Evolutionary conservation across 306 rosid species (phyloP), one percentile per base, ranked within the genome.

Genomic region (Citrullus amarus): DNA sequence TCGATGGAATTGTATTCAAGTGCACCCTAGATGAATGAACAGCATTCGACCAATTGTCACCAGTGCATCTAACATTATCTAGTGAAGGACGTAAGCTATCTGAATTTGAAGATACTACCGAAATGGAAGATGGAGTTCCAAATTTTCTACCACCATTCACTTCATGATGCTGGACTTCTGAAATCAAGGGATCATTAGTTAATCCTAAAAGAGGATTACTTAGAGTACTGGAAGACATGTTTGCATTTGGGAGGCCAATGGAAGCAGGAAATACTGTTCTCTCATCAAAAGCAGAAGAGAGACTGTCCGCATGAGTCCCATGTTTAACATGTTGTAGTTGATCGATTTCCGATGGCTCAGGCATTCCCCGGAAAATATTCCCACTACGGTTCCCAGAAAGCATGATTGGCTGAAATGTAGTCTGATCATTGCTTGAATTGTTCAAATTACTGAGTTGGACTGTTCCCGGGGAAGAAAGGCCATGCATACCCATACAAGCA

Each of bases 381-480:
- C 85, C 85, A 72, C 83, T 84, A 81, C 79, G 89, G 80, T 86
- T 86, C 81, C 87, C 91, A 48, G 82, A 86, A 80, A 81, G 74
- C 13, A 87, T 83, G 66, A 83, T 73, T 5, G 90, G 58, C 82
- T 79, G 92, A 75, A 84, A 84, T 70, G 84, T 86, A 13, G 83
- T 72, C 76, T 84, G 93, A 78, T 90, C 91, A 59, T 79, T 85
- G 86, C 78, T 87, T 48, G 82, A 30, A 78, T 84, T 88, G 76
- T 75, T 92, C 41, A 88, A 41, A 63, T 90, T 92, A 79, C 91
- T 86, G 86, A 89, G 44, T 82, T 85, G 96, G 81, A 84, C 81
- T 59, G 84, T 73, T 79, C 96, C 91, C 0, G 93, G 83, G 67
- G 97, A 84, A 13, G 97, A 84, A 76, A 91, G 86, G 72, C 96